phyloP scores from a whole-genome alignment of 2,329 filamentous ascomycete species.

The Scytalidium sp. region DNA sequence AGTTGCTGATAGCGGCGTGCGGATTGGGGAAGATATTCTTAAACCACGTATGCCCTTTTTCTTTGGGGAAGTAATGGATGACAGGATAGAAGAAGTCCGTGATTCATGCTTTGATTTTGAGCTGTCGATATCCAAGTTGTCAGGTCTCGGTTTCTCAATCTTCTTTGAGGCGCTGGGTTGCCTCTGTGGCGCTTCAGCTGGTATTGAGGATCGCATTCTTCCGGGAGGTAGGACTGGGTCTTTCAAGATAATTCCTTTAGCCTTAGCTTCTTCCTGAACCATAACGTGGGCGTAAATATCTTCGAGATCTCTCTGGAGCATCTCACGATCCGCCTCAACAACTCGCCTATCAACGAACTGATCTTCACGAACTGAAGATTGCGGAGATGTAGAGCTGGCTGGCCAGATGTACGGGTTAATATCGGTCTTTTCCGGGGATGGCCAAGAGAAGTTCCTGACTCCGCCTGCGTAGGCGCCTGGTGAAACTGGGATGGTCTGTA shows the following conservation, averaged over 20 bases:
- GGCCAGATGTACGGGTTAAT: slow-evolving; percentile 42
- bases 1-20: slow-evolving; percentile 59
- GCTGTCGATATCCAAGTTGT: slow-evolving; percentile 36
- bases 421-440: slow-evolving; percentile 39
- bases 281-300: slow-evolving; percentile 89
- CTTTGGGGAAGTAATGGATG: slow-evolving; percentile 58
- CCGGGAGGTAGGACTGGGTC: slow-evolving; percentile 30
- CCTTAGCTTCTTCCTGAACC: slow-evolving; percentile 76
- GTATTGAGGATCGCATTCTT: slow-evolving; percentile 18
- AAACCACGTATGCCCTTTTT: slow-evolving; percentile 36
- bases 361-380: slow-evolving; percentile 51
- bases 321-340: slow-evolving; percentile 69
- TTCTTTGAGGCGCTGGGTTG: slow-evolving; percentile 38
- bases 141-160: slow-evolving; percentile 43
- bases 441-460: slow-evolving; percentile 46
- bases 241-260: slow-evolving; percentile 49
- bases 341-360: slow-evolving; percentile 74
- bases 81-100: slow-evolving; percentile 56
- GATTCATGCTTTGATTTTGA: slow-evolving; percentile 43
- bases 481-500: slow-evolving; percentile 21
- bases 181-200: slow-evolving; percentile 24
- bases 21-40: slow-evolving; percentile 62
- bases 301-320: slow-evolving; percentile 80
- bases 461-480: slow-evolving; percentile 26
- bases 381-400: slow-evolving; percentile 31